A percentile compares a stretch with the other conserved stretches of the same genome.
Conservation (phyloP, 2,329 filamentous ascomycete genomes). For the Trichoderma breve region DNA sequence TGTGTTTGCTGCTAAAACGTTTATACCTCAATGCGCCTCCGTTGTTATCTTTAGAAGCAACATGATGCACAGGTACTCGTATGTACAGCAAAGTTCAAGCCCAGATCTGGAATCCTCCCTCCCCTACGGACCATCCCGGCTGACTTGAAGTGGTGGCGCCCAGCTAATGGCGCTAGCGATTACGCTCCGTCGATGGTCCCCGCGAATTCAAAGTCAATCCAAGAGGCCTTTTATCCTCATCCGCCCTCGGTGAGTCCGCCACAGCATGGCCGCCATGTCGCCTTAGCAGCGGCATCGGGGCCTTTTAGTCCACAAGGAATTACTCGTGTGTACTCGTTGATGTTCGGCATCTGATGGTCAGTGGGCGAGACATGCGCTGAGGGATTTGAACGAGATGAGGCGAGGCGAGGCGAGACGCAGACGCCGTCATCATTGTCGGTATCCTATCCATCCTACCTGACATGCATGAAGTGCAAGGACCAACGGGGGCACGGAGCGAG, state of each 20-base stretch:
- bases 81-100: not conserved
- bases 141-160: slow-evolving; percentile 8
- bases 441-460: not conserved
- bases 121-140: slow-evolving; percentile 12
- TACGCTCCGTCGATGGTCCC: slow-evolving; percentile 14
- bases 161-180: slow-evolving; percentile 10
- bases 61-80: not conserved
- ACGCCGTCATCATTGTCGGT: not conserved
- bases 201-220: slow-evolving; percentile 4
- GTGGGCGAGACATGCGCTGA: not conserved
- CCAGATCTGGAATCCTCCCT: slow-evolving; percentile 6
- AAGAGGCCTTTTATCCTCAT: not conserved
- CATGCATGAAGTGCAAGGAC: slow-evolving; percentile 12
- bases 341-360: not conserved
- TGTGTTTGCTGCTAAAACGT: not conserved
- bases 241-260: slow-evolving; percentile 12
- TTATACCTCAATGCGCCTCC: not conserved
- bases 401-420: not conserved
- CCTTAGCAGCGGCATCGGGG: slow-evolving; percentile 7
- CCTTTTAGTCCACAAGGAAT: not conserved
- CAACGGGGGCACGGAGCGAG: not conserved
- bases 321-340: not conserved
- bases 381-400: not conserved
- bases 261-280: not conserved
- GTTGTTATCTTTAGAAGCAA: not conserved